Evolutionary conservation across 768 basidiomycete genomes (phyloP).

Genomic region (Amanita pallidorosea): DNA sequence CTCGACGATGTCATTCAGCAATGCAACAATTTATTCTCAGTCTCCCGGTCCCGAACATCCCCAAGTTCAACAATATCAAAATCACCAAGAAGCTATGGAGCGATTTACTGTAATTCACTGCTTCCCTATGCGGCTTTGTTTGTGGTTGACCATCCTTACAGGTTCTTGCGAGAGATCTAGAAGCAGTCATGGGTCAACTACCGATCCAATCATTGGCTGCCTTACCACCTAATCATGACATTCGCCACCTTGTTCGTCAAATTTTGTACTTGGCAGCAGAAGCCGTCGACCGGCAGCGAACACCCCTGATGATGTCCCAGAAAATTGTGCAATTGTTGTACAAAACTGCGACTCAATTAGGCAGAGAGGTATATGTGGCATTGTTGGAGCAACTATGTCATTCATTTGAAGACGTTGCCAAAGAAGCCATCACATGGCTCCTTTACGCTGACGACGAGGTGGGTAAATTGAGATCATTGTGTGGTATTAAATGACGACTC

Average conservation of each 20-base stretch:
- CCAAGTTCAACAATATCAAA: constrained; percentile 33
- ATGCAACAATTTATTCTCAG: constrained; percentile 38
- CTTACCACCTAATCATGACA: constrained; percentile 76
- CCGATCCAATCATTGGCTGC: constrained; percentile 58
- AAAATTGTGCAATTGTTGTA: constrained; percentile 94
- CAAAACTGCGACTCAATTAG: constrained; percentile 77
- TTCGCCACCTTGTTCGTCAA: constrained; percentile 76
- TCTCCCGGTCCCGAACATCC: constrained; percentile 55
- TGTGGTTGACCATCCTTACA: constrained; percentile 5
- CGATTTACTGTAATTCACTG: constrained; percentile 46
- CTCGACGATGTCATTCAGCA: constrained; percentile 60
- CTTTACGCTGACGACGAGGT: constrained; percentile 96
- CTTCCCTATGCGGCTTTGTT: background rate
- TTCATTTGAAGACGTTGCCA: constrained; percentile 83
- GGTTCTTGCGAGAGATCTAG: constrained; percentile 55
- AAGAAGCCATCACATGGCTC: constrained; percentile 95
- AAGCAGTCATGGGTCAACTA: constrained; percentile 69
- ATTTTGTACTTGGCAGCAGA: constrained; percentile 76
- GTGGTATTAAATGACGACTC: constrained; percentile 3
- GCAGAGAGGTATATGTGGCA: constrained; percentile 87
- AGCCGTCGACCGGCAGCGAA: constrained; percentile 71
- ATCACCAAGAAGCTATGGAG: constrained; percentile 80
- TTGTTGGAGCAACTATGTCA: constrained; percentile 85
- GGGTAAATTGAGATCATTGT: constrained; percentile 14
- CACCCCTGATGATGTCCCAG: constrained; percentile 88